Conservation (phyloP, 2,329 filamentous ascomycete genomes). For the Microcyclosporella mali region DNA sequence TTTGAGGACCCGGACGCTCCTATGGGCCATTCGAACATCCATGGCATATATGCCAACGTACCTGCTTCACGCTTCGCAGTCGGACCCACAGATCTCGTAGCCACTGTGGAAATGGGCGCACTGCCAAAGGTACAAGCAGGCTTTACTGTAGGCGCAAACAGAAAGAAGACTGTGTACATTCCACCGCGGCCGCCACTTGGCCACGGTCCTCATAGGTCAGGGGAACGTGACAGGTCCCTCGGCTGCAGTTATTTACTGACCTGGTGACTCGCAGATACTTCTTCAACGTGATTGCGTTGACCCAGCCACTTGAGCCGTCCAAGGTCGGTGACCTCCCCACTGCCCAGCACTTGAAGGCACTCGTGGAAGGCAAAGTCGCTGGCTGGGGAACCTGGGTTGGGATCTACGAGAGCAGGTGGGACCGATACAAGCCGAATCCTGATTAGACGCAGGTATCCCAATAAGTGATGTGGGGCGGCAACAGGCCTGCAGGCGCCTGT, state of each 20-base stretch:
- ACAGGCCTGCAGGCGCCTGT: no score
- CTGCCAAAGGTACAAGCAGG: background rate
- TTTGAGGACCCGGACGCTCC: constrained; percentile 2
- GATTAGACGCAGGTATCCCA: no score
- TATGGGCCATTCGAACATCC: background rate
- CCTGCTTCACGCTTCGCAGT: background rate
- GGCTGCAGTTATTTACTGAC: no score
- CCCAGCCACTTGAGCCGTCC: background rate
- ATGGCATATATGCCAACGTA: background rate
- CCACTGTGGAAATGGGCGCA: background rate
- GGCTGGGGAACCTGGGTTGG: constrained; percentile 1
- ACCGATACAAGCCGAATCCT: background rate
- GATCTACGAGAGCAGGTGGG: background rate
- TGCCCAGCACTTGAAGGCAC: background rate
- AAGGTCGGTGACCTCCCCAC: background rate
- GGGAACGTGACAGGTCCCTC: no score
- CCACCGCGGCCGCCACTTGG: background rate
- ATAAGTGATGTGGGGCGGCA: no score
- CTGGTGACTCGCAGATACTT: background rate
- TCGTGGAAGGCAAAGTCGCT: constrained; percentile 1
- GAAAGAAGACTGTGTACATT: constrained; percentile 2
- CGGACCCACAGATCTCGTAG: background rate
- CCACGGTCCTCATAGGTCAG: background rate
- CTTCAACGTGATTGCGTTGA: background rate
- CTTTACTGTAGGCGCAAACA: background rate